Base-by-base conservation (phyloP, 768 basidiomycete species). In the Pulveroboletus sp. region DNA sequence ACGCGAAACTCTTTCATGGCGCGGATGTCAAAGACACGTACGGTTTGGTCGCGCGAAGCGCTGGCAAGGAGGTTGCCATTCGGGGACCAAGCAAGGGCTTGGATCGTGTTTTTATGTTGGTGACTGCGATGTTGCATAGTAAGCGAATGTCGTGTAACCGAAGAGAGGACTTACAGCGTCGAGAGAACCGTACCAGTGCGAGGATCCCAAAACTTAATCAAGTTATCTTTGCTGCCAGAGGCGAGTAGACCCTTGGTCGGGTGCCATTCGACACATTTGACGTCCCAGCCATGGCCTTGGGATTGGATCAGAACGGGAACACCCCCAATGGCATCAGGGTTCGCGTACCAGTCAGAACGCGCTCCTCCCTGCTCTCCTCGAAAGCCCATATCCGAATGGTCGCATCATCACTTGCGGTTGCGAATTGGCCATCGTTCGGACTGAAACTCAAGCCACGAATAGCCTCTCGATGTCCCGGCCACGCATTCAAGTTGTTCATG, bases 201-300 rank as follows among this genome's bases (percentile, higher is more conserved):
- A 18, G 96, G 96, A 67, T 99, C 96, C 96, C 96, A 99, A 71
- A 99, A 99, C 62, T 98, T 98, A 70, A 98, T 92, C 59, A 92
- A 81, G 68, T 97, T 96, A 70, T 99, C 96, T 70, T 98, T 98
- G 59, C 90, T 92, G 24, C 96, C 96, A 4, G 91, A 93, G 6
- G 89, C 93, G 18, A 99, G 78, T 8, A 99, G 75, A 9, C 95
- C 95, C 69, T 98, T 97, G 0, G 88, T 91, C 5, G 93, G 93
- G 71, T 99, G 96, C 96, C 96, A 99, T 72, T 97, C 88, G 1
- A 97, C 93, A 53, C 93, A 96, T 64, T 94, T 89, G 18, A 99
- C 96, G 61, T 99, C 96, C 93, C 94, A 97, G 5, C 94, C 93
- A 60, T 98, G 95, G n/a, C 93, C 93, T 93, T 43, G 30, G 35